Evolutionary conservation across 345 rosid species (phyloP).

Genomic region (Eucalyptus sp.): DNA sequence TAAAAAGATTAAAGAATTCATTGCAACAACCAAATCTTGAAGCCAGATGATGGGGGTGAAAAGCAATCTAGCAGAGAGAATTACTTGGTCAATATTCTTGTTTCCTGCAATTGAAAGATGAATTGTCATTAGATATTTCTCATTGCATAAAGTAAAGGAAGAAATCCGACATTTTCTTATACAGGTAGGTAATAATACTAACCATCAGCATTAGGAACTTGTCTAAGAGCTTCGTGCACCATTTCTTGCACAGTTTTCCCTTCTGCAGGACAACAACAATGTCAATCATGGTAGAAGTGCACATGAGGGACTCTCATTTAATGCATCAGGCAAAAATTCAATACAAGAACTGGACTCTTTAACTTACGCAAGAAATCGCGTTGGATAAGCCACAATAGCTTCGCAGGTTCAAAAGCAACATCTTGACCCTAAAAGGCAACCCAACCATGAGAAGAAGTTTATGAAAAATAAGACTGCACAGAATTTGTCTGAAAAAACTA

Average conservation of each 20-base stretch:
- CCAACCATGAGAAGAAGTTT: conserved; percentile 2
- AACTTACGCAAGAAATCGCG: conserved; percentile 97
- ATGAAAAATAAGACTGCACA: neutral
- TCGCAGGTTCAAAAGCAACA: conserved; percentile 95
- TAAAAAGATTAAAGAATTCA: neutral
- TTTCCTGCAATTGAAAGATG: conserved; percentile 45
- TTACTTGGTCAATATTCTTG: conserved; percentile 85
- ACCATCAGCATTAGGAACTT: conserved; percentile 74
- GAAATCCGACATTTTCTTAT: neutral
- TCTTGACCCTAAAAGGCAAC: conserved; percentile 69
- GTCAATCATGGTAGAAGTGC: neutral
- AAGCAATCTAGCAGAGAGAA: neutral
- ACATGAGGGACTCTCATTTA: neutral
- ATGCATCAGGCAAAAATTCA: neutral
- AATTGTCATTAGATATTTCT: neutral
- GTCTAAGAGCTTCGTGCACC: conserved; percentile 93
- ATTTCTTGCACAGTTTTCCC: conserved; percentile 96
- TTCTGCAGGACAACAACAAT: conserved; percentile 35
- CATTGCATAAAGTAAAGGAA: neutral
- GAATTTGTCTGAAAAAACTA: neutral
- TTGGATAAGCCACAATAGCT: conserved; percentile 98
- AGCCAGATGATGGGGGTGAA: neutral
- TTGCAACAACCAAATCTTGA: neutral
- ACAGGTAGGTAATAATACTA: conserved; percentile 4
- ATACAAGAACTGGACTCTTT: neutral